Evolutionary conservation across 1,284 basidiomycete species (phyloP), one percentile per base, ranked within the genome.

Genomic region (Lignosus rhinocerotis): DNA sequence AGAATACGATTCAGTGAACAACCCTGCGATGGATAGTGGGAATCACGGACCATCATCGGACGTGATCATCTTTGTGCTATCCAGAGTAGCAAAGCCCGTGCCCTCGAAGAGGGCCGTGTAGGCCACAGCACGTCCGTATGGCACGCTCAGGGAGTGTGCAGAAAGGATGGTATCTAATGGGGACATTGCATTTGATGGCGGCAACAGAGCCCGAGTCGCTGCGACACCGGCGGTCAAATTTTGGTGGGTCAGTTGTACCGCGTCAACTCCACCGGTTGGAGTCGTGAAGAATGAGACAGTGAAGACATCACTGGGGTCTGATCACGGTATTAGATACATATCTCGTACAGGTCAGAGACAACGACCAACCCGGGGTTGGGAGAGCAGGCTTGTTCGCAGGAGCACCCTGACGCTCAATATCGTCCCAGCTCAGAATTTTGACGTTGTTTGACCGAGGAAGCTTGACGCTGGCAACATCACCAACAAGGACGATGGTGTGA

Each of bases 141-240:
- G 80, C 0, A 85, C 85, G 59, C 84, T 83, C 60, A 93, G 66
- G 2, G 87, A 78, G 70, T 88, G 83, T 2, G 82, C 82, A n/a
- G 91, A 93, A 12, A 87, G 76, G 34, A 93, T 73, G 1, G 88
- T 90, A 70, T 93, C 91, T 47, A 88, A 70, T 2, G 84, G 75
- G 7, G 88, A 85, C 12, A 92, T 67, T 0, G 80, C 77, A 53
- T 80, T 81, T 16, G 85, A 81, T 14, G 83, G 72, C 2, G 91
- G 88, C 51, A 93, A 79, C 30, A 92, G 71, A 6, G 82, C 79
- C 46, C 86, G 84, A 19, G 81, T 78, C 3, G 88, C 87, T 2
- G 88, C 82, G n/a, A 92, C 86, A 45, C 88, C 91, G 11, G 91
- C 88, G 2, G 89, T 92, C 56, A 92, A 70, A 62, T 91, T 92